Evolutionary conservation across 2,329 filamentous ascomycete species (phyloP), one percentile per base, ranked within the genome.

Genomic region (Trichoderma lentiforme): DNA sequence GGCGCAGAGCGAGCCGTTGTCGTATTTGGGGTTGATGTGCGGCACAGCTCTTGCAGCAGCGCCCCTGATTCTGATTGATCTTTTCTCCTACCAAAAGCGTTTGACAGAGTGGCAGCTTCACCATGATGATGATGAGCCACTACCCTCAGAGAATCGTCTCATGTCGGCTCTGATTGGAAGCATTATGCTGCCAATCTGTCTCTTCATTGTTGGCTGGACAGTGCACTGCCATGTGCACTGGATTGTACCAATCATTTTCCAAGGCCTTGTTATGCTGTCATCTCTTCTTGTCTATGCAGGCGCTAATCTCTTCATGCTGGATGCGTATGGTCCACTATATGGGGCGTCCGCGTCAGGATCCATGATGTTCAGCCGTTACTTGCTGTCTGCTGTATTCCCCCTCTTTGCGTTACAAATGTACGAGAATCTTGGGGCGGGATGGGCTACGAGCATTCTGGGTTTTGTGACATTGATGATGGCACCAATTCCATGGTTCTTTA

Each of bases 201-300:
- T 92, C 21, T 91, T 92, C 83, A 89, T 88, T 84, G 91, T 92
- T 75, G 90, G 89, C 1, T 92, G 90, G 90, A 92, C 90, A 4
- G 76, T 76, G 6, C 73, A 78, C 53, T 71, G 71, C 62, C 72
- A 66, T 8, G 74, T 75, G 3, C 75, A 77, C 65, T 78, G 76
- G 75, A 71, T 76, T 24, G 75, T 76, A 8, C 77, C 77, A 32
- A 72, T 77, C 7, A 58, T 77, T n/a, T 77, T 75, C 64, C 77
- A 78, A 56, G 76, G 73, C 1, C 69, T 73, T 24, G 75, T 77
- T 24, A 77, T 77, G 76, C 63, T 78, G 21, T 73, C 73, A 28
- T 78, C 76, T n/a, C 70, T 78, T 21, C 75, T 78, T 32, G 72
- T 78, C 51, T 78, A 78, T 60, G 76, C 76, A 36, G 76, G 76